Base-by-base conservation (phyloP, 495 filamentous ascomycete genomes). In the Lasiosphaeriaceae sp. region DNA sequence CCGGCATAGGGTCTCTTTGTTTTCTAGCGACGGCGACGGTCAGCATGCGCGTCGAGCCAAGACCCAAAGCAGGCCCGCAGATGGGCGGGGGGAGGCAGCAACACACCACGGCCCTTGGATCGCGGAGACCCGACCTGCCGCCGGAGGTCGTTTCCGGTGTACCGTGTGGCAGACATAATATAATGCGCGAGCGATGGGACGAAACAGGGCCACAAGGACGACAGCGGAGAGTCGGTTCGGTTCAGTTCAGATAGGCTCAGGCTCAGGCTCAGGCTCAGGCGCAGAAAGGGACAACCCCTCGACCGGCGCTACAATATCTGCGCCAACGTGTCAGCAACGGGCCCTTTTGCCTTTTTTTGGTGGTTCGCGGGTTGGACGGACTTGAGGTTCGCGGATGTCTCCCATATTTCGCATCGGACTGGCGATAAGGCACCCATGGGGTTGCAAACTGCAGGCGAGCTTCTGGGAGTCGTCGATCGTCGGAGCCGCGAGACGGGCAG, bases 1-100 rank as follows among this genome's bases (percentile, higher is more conserved):
- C 60, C 92, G 86, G 74, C 93, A 97, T 23, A 94, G 78, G 0
- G 90, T 96, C 62, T 93, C 91, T 71, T 92, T 96, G 53, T 87
- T 71, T 53, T 78, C 75, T 77, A 41, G 16, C 23, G 11, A 21
- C 11, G 17, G 47, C 50, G 14, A 50, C 31, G 39, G 24, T 62
- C 35, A 61, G 60, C 52, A 20, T n/a, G 24, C 35, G 58, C 48
- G 19, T 50, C 43, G 44, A 37, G 43, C 47, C 43, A 23, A 41
- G 16, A 21, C 29, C 47, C 26, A 46, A 35, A 51, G 54, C 43
- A 59, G 20, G 54, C 52, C 24, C 31, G 31, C 50, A 35, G 9
- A 35, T 35, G 52, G n/a, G 6, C 45, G 39, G 35, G 47, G 8
- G 14, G 34, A 37, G 47, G 44, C 41, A 35, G 43, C 34, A 19